These are phyloP conservation scores for Brasenia schreberi DNA, from an alignment of 164 flowering plant genomes.

Conservation along the genomic window DNA sequence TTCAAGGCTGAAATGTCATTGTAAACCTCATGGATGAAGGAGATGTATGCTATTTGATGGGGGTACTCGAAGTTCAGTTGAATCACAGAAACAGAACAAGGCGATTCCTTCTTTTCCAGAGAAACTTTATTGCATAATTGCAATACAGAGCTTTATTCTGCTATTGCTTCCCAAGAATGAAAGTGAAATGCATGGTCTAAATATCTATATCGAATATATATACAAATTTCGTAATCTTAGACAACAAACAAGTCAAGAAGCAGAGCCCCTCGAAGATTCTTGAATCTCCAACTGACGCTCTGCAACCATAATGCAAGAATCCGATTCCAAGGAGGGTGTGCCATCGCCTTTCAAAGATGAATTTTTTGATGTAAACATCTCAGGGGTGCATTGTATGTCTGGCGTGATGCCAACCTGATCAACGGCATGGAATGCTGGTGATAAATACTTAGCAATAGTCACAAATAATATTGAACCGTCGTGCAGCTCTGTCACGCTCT, in stretches of 20 bases:
- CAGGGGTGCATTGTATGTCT: constrained; percentile 82
- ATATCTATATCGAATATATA: no score
- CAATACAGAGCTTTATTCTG: no score
- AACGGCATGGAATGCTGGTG: constrained; percentile 85
- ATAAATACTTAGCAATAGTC: constrained; percentile 88
- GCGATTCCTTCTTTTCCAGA: no score
- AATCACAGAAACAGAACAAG: no score
- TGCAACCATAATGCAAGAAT: constrained; percentile 91
- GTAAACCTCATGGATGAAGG: no score
- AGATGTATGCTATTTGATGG: no score
- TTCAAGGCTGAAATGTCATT: no score
- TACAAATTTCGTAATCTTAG: background rate
- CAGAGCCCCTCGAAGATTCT: constrained; percentile 55
- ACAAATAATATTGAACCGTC: constrained; percentile 92
- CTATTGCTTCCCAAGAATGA: no score
- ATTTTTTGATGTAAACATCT: constrained; percentile 44
- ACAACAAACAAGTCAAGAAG: constrained; percentile 34
- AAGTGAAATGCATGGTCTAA: no score
- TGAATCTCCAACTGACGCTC: constrained; percentile 80
- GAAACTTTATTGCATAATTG: no score
- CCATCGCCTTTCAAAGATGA: constrained; percentile 20
- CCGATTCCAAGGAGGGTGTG: constrained; percentile 48
- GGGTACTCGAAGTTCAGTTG: no score
- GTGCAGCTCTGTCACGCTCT: constrained; percentile 94
- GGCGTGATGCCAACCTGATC: constrained; percentile 88